phyloP scores from a whole-genome alignment of 495 filamentous ascomycete species.

The Hypomontagnella monticulosa region DNA sequence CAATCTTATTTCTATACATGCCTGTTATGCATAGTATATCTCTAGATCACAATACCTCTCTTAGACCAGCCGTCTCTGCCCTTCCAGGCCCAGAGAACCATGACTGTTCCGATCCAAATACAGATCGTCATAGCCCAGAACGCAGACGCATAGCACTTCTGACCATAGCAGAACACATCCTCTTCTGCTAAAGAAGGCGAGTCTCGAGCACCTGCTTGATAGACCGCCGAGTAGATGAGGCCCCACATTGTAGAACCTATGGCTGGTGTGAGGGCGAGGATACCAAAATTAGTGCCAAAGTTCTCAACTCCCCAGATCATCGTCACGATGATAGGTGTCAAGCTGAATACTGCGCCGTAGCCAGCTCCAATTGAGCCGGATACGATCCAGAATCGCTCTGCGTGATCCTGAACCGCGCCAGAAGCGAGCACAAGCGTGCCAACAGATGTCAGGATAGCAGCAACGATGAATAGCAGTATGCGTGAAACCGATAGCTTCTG shows the following conservation, averaged over 20 bases:
- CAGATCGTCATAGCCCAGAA: conserved; percentile 84
- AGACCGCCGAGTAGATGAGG: conserved; percentile 79
- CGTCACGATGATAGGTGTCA: conserved; percentile 88
- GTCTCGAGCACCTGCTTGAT: conserved; percentile 68
- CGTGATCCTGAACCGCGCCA: conserved; percentile 71
- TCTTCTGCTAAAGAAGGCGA: conserved; percentile 33
- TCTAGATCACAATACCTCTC: conserved; percentile 76
- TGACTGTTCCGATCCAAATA: conserved; percentile 77
- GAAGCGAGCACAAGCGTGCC: conserved; percentile 81
- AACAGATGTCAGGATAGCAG: conserved; percentile 76
- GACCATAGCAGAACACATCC: conserved; percentile 74
- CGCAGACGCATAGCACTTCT: conserved; percentile 75
- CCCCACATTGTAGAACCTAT: conserved; percentile 87
- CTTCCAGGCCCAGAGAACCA: conserved; percentile 85
- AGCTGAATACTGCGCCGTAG: conserved; percentile 89
- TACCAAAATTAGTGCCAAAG: conserved; percentile 98
- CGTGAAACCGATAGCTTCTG: conserved; percentile 73
- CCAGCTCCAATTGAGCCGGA: conserved; percentile 84
- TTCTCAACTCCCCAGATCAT: conserved; percentile 99
- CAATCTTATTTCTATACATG: conserved; percentile 4
- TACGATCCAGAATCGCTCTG: conserved; percentile 78
- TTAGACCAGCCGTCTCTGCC: conserved; percentile 77
- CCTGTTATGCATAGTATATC: background rate
- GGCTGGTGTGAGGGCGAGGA: conserved; percentile 90
- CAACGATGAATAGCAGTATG: conserved; percentile 78